Evolutionary conservation across 352 stramenopile species (phyloP).

Genomic region (Globisporangium apiculatum): DNA sequence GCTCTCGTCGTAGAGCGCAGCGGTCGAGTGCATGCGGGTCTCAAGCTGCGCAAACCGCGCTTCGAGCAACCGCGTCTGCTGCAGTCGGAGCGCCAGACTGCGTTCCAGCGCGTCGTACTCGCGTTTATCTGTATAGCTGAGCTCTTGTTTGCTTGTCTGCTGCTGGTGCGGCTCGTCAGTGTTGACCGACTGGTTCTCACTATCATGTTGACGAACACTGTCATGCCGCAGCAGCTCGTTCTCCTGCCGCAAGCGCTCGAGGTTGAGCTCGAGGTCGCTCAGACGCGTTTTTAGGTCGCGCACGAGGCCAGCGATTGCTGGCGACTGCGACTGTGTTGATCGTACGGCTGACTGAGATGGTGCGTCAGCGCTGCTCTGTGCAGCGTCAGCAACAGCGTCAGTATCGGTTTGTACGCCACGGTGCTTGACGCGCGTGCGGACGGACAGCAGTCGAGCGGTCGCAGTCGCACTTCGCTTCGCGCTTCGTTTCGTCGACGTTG

Average conservation of each 20-base stretch:
- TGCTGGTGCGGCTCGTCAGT: background rate
- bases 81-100: constrained; percentile 23
- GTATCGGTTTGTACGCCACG: constrained; percentile 5
- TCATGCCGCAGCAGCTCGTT: constrained; percentile 45
- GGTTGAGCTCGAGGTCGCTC: constrained; percentile 30
- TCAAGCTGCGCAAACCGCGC: constrained; percentile 42
- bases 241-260: constrained; percentile 38
- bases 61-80: constrained; percentile 47
- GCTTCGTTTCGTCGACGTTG: background rate
- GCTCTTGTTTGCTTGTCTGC: background rate
- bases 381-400: background rate
- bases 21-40: constrained; percentile 26
- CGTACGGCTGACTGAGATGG: background rate
- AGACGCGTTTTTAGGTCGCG: constrained; percentile 33
- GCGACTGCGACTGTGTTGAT: background rate
- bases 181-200: too few species aligned
- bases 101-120: constrained; percentile 26
- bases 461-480: too few species aligned
- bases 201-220: background rate
- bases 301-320: constrained; percentile 17
- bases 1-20: constrained; percentile 32
- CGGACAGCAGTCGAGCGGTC: too few species aligned
- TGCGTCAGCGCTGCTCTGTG: background rate
- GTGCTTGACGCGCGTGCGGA: background rate
- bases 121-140: background rate